Evolutionary conservation across 2,329 filamentous ascomycete species (phyloP), one percentile per base, ranked within the genome.

Genomic region (Microcera coccophila): DNA sequence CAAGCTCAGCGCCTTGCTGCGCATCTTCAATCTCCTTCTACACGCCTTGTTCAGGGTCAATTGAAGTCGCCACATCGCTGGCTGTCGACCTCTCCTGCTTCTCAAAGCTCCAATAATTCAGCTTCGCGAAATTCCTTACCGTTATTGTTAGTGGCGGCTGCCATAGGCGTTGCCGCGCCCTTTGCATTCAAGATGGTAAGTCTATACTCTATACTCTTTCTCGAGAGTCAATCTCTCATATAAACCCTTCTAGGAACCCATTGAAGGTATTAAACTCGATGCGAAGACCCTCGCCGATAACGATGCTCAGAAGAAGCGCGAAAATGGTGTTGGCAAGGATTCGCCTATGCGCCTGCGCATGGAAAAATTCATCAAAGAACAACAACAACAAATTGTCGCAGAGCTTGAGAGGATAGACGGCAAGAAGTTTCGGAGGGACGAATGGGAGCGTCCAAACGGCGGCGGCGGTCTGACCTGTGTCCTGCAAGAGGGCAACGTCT

Each of bases 281-380:
- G 61, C 70, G 36, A 76, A 86, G 21, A 79, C 85, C 31, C 87
- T 96, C 54, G 90, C 89, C 57, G 87, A 95, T 62, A 82, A 87
- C 58, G 93, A 97, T 66, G 82, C 80, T 51, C 76, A 89, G 49
- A 78, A 81, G 54, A 95, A 93, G 69, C 83, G 85, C 49, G 86
- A 93, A 64, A 50, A 56, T 24, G 53, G 55, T 16, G 77, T 97
- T 38, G 84, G 76, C 36, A 77, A 83, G 44, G 74, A 82, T 57
- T 96, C 91, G 12, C 90, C 93, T 2, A 97, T 98, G 91, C 90
- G 93, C 42, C 77, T 98, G 44, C 88, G 91, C 50, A 97, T 98
- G 93, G 93, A 98, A 69, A 82, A 87, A 59, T 87, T 97, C 64
- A 94, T 97, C 67, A 93, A 93, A 66, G 81, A 90, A 57, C 88